Evolutionary conservation across 2,329 filamentous ascomycete species (phyloP).

Genomic region (Cercospora janseana): DNA sequence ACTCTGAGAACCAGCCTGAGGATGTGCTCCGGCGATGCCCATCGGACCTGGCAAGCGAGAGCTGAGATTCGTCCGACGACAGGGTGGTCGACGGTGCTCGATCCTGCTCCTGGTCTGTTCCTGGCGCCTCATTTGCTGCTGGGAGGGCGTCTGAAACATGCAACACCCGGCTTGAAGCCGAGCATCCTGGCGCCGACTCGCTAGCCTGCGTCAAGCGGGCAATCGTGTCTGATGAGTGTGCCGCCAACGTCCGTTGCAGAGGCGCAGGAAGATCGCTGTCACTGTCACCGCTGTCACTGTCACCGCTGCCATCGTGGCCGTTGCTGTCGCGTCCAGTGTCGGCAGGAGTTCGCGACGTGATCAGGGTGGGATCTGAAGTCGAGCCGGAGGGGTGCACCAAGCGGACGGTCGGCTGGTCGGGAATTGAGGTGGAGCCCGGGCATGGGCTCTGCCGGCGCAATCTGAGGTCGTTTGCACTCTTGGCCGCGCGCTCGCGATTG

Average conservation of each 20-base stretch:
- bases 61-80: conserved; percentile 25
- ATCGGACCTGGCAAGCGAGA: conserved; percentile 25
- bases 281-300: conserved; percentile 8
- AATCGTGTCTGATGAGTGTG: conserved; percentile 15
- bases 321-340: conserved; percentile 12
- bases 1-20: conserved; percentile 32
- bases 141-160: conserved; percentile 34
- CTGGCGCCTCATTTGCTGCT: conserved; percentile 30
- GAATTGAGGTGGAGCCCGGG: conserved; percentile 10
- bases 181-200: conserved; percentile 30
- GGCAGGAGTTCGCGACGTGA: conserved; percentile 7
- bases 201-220: conserved; percentile 30
- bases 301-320: conserved; percentile 1
- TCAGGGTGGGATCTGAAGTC: conserved; percentile 6
- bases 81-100: conserved; percentile 28
- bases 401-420: conserved; percentile 34
- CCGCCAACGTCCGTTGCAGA: conserved; percentile 8
- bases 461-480: conserved; percentile 9
- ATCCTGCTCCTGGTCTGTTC: conserved; percentile 24
- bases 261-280: conserved; percentile 8
- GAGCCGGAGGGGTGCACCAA: conserved; percentile 34
- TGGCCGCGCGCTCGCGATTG: conserved; percentile 25
- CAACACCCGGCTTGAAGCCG: conserved; percentile 25
- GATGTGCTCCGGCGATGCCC: conserved; percentile 32
- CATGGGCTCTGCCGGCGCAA: conserved; percentile 12